A percentile compares a stretch with the other conserved stretches of the same genome.
These are phyloP conservation scores for Podospora comata DNA, from an alignment of 495 filamentous ascomycete species.

Conservation along the genomic window DNA sequence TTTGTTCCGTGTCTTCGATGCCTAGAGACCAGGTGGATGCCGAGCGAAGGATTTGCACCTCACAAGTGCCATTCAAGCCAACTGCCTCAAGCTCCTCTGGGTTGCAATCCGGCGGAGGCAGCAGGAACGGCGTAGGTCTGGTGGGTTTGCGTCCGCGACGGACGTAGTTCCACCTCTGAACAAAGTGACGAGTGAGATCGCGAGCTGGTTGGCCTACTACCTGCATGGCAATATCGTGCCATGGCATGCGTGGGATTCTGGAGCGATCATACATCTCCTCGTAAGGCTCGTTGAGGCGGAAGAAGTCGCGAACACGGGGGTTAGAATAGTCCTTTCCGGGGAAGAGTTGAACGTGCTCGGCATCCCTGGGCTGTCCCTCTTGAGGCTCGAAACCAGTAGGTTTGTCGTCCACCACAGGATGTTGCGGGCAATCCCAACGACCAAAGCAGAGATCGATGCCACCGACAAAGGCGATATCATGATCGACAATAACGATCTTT, in stretches of 20 bases:
- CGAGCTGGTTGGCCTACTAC: conserved; percentile 93
- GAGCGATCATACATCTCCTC: conserved; percentile 98
- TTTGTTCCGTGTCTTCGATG: conserved; percentile 80
- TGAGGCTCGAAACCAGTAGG: conserved; percentile 84
- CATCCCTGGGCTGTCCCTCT: conserved; percentile 71
- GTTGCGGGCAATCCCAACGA: conserved; percentile 93
- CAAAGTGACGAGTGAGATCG: conserved; percentile 93
- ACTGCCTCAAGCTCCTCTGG: conserved; percentile 79
- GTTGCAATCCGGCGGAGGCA: conserved; percentile 90
- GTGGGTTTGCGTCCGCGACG: conserved; percentile 91
- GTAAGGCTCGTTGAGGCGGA: conserved; percentile 87
- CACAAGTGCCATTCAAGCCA: conserved; percentile 87
- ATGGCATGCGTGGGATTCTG: conserved; percentile 89
- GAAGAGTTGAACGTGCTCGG: conserved; percentile 93
- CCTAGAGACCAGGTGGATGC: conserved; percentile 90
- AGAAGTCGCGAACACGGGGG: conserved; percentile 92
- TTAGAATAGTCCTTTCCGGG: conserved; percentile 99
- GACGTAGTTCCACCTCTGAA: conserved; percentile 99
- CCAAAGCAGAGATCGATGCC: conserved; percentile 98
- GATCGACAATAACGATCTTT: conserved; percentile 93
- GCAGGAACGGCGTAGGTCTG: conserved; percentile 85
- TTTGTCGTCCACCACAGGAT: conserved; percentile 87
- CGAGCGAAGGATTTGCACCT: conserved; percentile 92
- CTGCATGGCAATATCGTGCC: conserved; percentile 99
- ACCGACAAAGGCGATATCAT: conserved; percentile 92